Evolutionary conservation across 1,284 basidiomycete species (phyloP).

Genomic region (Ceratobasidium sp.): DNA sequence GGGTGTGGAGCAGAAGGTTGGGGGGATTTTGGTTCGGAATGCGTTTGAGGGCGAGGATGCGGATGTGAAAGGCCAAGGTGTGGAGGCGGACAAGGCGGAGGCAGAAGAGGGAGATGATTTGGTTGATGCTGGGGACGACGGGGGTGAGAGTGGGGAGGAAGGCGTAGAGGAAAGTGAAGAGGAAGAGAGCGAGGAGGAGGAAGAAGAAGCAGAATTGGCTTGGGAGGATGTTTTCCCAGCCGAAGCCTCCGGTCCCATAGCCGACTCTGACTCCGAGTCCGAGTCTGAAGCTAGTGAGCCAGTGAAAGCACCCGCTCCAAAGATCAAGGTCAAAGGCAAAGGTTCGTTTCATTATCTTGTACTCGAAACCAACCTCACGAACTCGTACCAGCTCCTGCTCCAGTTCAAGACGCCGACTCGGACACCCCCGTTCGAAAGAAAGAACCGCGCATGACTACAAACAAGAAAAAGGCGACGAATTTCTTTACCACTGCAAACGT

Average conservation of each 20-base stretch:
- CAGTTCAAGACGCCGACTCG: conserved; percentile 45
- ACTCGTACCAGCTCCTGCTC: not conserved
- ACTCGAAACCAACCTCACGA: not conserved
- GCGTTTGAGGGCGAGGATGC: conserved; percentile 74
- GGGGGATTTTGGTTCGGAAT: conserved; percentile 83
- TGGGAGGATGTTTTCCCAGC: conserved; percentile 56
- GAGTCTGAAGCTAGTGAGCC: conserved; percentile 26
- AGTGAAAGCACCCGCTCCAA: conserved; percentile 24
- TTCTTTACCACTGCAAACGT: conserved; percentile 88
- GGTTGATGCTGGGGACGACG: conserved; percentile 46
- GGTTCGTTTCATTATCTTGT: conserved; percentile 6
- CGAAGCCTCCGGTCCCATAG: conserved; percentile 33
- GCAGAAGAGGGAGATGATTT: conserved; percentile 47
- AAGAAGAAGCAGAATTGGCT: conserved; percentile 50
- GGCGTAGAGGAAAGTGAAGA: conserved; percentile 47
- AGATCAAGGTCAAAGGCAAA: conserved; percentile 19
- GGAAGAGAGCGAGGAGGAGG: conserved; percentile 44
- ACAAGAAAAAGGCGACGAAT: conserved; percentile 91
- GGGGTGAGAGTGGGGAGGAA: conserved; percentile 44
- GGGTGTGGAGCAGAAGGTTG: conserved; percentile 74
- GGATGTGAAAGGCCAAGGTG: conserved; percentile 46
- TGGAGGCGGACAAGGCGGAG: conserved; percentile 59
- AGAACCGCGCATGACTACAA: conserved; percentile 83
- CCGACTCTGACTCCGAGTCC: conserved; percentile 41
- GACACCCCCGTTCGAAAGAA: conserved; percentile 53